Percentiles rank a stretch among this genome's conserved stretches.
Conservation (phyloP, 345 rosid species). For the Eucalyptus pauciflora region DNA sequence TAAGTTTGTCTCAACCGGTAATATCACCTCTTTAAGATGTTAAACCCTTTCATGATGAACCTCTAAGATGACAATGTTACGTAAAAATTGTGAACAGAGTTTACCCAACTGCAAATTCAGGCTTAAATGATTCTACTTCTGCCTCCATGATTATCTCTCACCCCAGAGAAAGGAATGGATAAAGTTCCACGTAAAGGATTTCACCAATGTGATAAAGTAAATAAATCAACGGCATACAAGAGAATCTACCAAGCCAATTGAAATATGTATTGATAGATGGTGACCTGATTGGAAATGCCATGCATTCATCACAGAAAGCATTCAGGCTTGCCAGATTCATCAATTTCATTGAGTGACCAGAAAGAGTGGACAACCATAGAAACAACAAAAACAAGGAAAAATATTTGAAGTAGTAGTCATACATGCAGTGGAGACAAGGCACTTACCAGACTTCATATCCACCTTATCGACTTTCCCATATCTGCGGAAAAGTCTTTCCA, state of each 20-base stretch:
- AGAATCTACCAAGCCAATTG: neutral
- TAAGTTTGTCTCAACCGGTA: neutral
- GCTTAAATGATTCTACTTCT: neutral
- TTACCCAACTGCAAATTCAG: neutral
- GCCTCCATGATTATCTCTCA: neutral
- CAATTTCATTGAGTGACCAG: neutral
- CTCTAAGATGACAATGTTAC: neutral
- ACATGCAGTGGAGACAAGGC: neutral
- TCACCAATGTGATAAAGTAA: neutral
- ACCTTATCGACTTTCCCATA: slow-evolving; percentile 86
- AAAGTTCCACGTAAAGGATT: neutral
- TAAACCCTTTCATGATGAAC: neutral
- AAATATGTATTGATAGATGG: neutral
- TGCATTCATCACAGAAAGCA: neutral
- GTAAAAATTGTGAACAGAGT: neutral
- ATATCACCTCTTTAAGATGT: neutral
- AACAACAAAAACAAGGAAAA: neutral
- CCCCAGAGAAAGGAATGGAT: neutral
- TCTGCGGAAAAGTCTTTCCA: slow-evolving; percentile 76
- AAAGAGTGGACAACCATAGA: neutral
- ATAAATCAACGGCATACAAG: neutral
- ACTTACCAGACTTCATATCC: slow-evolving; percentile 92
- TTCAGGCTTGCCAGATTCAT: neutral
- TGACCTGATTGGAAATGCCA: neutral
- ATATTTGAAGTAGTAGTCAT: neutral